A percentile compares a stretch with the other conserved stretches of the same genome.
phyloP scores from a whole-genome alignment of 2,329 filamentous ascomycete species.

The Ilyonectria robusta region DNA sequence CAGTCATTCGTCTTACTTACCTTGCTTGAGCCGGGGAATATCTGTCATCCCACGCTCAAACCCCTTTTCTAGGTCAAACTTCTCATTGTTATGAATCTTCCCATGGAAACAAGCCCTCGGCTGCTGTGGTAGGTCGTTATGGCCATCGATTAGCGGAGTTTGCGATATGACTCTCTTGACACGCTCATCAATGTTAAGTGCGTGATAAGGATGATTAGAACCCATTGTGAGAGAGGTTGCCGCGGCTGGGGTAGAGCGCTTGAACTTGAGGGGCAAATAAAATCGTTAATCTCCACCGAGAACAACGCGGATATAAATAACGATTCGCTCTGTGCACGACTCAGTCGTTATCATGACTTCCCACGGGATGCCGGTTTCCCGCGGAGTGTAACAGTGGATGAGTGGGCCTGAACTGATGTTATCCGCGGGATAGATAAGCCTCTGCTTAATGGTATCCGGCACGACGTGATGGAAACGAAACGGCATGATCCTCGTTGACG shows the following conservation, averaged over 20 bases:
- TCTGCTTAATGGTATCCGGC: background rate
- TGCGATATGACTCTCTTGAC: constrained; percentile 46
- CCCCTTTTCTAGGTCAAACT: constrained; percentile 51
- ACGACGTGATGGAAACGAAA: background rate
- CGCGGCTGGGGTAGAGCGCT: background rate
- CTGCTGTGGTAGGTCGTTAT: constrained; percentile 53
- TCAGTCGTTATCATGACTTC: background rate
- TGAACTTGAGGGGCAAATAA: background rate
- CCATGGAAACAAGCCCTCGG: constrained; percentile 46
- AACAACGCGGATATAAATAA: background rate
- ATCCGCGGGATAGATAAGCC: constrained; percentile 4
- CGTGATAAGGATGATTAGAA: constrained; percentile 15
- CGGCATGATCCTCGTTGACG: background rate
- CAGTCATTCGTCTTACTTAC: background rate
- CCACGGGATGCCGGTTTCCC: background rate
- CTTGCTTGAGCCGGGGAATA: constrained; percentile 44
- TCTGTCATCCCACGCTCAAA: constrained; percentile 52
- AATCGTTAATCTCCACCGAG: background rate
- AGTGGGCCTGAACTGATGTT: constrained; percentile 8
- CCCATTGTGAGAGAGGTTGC: background rate
- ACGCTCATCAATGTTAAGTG: constrained; percentile 42
- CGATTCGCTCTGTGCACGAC: background rate
- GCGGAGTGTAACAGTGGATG: background rate
- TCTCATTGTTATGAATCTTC: constrained; percentile 51
- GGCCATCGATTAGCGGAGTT: constrained; percentile 53